These are phyloP conservation scores for Vitellaria paradoxa DNA, from an alignment of 179 eudicot species.

Conservation along the genomic window DNA sequence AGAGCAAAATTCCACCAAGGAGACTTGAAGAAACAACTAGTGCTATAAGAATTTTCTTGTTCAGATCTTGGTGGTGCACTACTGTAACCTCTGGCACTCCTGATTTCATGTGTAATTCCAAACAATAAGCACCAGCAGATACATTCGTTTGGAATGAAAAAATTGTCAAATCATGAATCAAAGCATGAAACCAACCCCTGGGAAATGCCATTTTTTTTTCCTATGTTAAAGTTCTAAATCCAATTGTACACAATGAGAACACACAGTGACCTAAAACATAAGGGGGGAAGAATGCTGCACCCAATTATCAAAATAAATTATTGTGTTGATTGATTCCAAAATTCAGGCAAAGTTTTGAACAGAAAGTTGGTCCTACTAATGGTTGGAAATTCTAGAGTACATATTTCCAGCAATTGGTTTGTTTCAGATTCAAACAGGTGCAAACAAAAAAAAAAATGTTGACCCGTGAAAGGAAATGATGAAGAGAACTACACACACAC, in stretches of 20 bases:
- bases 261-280: neutral
- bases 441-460: neutral
- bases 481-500: neutral
- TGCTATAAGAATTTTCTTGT: conserved; percentile 52
- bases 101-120: conserved; percentile 18
- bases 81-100: conserved; percentile 34
- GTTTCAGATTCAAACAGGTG: conserved; percentile 7
- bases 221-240: neutral
- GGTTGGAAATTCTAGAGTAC: neutral
- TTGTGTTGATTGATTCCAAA: neutral
- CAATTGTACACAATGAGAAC: neutral
- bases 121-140: neutral
- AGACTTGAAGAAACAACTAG: conserved; percentile 61
- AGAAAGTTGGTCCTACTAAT: neutral
- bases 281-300: neutral
- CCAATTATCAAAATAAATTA: neutral
- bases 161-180: too few species aligned
- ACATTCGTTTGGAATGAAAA: too few species aligned
- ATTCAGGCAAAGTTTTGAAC: neutral
- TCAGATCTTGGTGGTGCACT: conserved; percentile 43
- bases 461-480: neutral
- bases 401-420: neutral
- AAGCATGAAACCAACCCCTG: too few species aligned
- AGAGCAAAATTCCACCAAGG: conserved; percentile 54
- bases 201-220: neutral